Percentiles rank a stretch among this genome's conserved stretches.
phyloP scores from a whole-genome alignment of 176 grass and related monocot species.

The Panicum miliaceum region DNA sequence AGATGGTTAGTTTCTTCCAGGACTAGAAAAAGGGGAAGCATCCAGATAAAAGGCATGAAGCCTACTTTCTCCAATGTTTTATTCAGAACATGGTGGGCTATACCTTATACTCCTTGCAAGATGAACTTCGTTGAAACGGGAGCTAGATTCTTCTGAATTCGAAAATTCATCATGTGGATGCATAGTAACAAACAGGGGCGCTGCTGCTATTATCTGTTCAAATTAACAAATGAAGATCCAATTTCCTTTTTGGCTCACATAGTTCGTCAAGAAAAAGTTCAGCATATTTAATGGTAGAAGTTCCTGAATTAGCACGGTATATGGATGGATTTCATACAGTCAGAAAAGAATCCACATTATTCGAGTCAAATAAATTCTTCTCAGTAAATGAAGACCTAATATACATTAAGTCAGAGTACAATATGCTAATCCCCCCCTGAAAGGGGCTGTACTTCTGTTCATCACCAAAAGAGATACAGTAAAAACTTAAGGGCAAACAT shows the following conservation, averaged over 20 bases:
- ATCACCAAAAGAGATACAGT: constrained; percentile 1
- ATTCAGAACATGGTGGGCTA: background rate
- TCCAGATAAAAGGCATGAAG: background rate
- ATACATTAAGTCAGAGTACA: constrained; percentile 29
- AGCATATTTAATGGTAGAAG: background rate
- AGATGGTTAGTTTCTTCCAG: background rate
- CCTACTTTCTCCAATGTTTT: background rate
- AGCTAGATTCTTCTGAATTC: background rate
- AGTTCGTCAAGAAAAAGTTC: background rate
- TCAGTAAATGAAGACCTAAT: constrained; percentile 19
- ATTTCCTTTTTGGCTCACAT: background rate
- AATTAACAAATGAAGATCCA: background rate
- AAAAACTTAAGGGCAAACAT: background rate
- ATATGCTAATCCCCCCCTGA: constrained; percentile 18
- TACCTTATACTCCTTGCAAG: background rate
- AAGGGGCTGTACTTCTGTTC: constrained; percentile 20
- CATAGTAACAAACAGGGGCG: background rate
- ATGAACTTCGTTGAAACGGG: background rate
- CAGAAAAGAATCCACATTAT: background rate
- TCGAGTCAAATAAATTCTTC: background rate
- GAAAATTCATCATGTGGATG: background rate
- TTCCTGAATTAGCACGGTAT: background rate
- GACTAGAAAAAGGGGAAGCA: background rate
- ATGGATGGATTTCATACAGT: background rate
- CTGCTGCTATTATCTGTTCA: background rate